A percentile compares a stretch with the other conserved stretches of the same genome.
Evolutionary conservation across 2,329 filamentous ascomycete species (phyloP).

Genomic region (Septoria petroselini): DNA sequence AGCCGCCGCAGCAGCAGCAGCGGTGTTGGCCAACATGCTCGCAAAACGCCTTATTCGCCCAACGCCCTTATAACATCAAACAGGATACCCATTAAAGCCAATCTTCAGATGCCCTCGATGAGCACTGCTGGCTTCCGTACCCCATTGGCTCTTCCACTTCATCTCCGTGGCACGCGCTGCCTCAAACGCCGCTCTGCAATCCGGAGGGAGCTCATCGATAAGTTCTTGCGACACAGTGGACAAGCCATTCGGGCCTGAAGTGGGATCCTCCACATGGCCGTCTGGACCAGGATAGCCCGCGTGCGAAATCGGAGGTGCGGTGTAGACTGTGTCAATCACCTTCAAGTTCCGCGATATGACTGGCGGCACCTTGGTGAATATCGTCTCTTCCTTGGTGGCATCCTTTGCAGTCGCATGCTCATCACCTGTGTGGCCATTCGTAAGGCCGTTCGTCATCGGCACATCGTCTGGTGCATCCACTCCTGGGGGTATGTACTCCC

Average conservation of each 20-base stretch:
- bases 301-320: slow-evolving; percentile 57
- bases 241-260: slow-evolving; percentile 53
- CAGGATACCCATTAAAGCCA: slow-evolving; percentile 50
- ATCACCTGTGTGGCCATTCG: slow-evolving; percentile 32
- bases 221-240: slow-evolving; percentile 64
- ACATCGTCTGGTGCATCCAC: slow-evolving; percentile 24
- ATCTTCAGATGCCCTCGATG: slow-evolving; percentile 47
- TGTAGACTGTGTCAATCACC: slow-evolving; percentile 60
- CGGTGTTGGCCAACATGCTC: slow-evolving; percentile 3
- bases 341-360: slow-evolving; percentile 61
- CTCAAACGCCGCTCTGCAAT: slow-evolving; percentile 71
- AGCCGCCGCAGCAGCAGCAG: neutral
- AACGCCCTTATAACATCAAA: slow-evolving; percentile 42
- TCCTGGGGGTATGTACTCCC: slow-evolving; percentile 66
- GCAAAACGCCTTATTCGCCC: slow-evolving; percentile 36
- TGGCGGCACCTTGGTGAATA: slow-evolving; percentile 55
- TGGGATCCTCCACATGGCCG: slow-evolving; percentile 48
- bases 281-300: slow-evolving; percentile 60
- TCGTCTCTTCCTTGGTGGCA: slow-evolving; percentile 32
- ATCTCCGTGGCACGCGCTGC: slow-evolving; percentile 62
- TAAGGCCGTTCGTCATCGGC: slow-evolving; percentile 25
- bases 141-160: slow-evolving; percentile 73
- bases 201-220: slow-evolving; percentile 61
- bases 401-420: slow-evolving; percentile 22
- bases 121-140: slow-evolving; percentile 61